phyloP scores from a whole-genome alignment of 306 rosid genomes.

The Nissolia schottii region DNA sequence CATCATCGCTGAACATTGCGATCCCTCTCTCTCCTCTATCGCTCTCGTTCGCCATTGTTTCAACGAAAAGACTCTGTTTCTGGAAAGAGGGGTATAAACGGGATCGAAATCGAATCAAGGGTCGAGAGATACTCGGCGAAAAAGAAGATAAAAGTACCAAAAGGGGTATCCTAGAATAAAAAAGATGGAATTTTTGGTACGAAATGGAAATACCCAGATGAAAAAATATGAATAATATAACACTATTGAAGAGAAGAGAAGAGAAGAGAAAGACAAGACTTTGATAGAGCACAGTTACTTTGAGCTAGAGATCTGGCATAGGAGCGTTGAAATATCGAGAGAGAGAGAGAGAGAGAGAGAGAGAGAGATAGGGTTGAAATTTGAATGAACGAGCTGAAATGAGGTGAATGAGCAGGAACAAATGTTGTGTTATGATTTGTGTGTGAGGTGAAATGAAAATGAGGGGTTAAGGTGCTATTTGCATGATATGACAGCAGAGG shows the following conservation, averaged over 20 bases:
- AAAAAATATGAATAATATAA: not conserved
- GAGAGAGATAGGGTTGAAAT: slow-evolving; percentile 26
- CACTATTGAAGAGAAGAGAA: not conserved
- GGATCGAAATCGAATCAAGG: slow-evolving; percentile 35
- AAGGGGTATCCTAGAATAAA: not conserved
- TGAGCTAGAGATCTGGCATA: slow-evolving; percentile 70
- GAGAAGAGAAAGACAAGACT: not conserved
- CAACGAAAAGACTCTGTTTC: slow-evolving; percentile 40
- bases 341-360: slow-evolving; percentile 9
- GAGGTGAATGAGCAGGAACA: slow-evolving; percentile 39
- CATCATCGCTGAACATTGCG: slow-evolving; percentile 76
- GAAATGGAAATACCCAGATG: slow-evolving; percentile 19
- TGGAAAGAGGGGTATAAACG: not conserved
- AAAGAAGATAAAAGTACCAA: not conserved
- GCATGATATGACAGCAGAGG: slow-evolving; percentile 72
- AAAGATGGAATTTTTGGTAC: slow-evolving; percentile 5
- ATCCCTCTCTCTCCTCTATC: slow-evolving; percentile 31
- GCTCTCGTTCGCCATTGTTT: slow-evolving; percentile 60
- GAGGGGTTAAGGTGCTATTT: slow-evolving; percentile 45
- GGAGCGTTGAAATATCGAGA: slow-evolving; percentile 34
- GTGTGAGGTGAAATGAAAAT: not conserved
- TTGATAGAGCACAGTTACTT: slow-evolving; percentile 25
- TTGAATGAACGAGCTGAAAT: slow-evolving; percentile 67
- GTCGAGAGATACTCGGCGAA: slow-evolving; percentile 10
- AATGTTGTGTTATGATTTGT: slow-evolving; percentile 29